These are phyloP conservation scores for Leptodermis oblonga DNA, from an alignment of 257 asterid species.

Conservation along the genomic window DNA sequence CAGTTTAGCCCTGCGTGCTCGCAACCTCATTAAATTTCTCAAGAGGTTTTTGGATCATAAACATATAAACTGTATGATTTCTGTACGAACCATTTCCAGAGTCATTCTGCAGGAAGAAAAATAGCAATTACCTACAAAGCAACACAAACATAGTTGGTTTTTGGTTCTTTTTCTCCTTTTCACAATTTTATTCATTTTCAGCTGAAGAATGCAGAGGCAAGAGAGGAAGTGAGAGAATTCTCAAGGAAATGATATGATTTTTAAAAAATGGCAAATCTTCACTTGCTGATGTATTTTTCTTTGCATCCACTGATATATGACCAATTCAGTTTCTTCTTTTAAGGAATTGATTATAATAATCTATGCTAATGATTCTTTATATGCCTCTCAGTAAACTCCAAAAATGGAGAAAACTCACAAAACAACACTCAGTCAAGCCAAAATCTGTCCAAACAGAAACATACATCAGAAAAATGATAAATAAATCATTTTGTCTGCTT, in stretches of 20 bases:
- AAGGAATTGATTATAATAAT: neutral
- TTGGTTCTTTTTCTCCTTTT: constrained; percentile 1
- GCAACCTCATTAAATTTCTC: constrained; percentile 1
- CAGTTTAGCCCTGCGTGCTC: neutral
- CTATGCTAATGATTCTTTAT: neutral
- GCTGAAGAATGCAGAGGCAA: constrained; percentile 1
- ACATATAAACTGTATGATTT: neutral
- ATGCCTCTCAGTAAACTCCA: constrained; percentile 6
- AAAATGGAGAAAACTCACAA: neutral
- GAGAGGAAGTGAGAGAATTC: neutral
- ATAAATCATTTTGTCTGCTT: constrained; percentile 1
- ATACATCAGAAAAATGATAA: constrained; percentile 11
- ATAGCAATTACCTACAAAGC: constrained; percentile 5
- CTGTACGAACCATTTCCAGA: neutral
- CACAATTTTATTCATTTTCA: neutral
- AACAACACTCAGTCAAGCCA: constrained; percentile 5
- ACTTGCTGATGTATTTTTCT: neutral
- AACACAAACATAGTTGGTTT: neutral
- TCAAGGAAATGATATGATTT: neutral
- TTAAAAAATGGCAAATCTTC: neutral
- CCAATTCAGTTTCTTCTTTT: neutral
- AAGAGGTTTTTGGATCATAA: neutral
- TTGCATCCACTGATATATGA: neutral
- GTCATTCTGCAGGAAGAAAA: neutral
- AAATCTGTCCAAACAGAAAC: constrained; percentile 11